These are phyloP conservation scores for Epicoccum sorghinum DNA, from an alignment of 2,329 filamentous ascomycete genomes.

Conservation along the genomic window DNA sequence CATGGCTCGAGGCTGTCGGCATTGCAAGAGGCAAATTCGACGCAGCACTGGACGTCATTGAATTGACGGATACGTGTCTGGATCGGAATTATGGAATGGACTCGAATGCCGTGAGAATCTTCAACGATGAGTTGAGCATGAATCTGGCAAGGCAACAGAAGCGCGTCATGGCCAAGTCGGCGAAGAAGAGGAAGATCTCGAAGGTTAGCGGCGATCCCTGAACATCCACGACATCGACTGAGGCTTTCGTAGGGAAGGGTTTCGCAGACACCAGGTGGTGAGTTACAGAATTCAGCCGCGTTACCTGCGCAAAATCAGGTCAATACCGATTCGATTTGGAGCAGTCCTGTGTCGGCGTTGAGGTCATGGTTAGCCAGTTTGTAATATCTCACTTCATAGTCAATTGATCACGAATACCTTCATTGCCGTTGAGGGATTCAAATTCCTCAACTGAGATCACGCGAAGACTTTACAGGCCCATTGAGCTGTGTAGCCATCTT, in stretches of 20 bases:
- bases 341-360: constrained; percentile 4
- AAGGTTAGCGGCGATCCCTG: constrained; percentile 9
- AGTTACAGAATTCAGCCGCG: background rate
- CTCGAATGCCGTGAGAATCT: constrained; percentile 12
- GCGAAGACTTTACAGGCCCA: too few species aligned
- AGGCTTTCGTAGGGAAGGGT: background rate
- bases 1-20: constrained; percentile 45
- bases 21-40: constrained; percentile 33
- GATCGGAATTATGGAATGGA: background rate
- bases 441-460: too few species aligned
- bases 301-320: background rate
- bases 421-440: too few species aligned
- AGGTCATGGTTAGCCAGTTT: constrained; percentile 2
- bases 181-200: constrained; percentile 11
- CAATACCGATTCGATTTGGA: background rate
- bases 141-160: constrained; percentile 27
- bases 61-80: constrained; percentile 10
- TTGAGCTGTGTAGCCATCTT: too few species aligned
- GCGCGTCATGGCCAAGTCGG: constrained; percentile 14
- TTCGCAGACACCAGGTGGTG: background rate
- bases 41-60: constrained; percentile 36
- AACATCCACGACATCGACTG: background rate
- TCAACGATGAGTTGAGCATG: constrained; percentile 27
- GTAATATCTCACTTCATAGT: background rate
- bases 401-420: too few species aligned